Evolutionary conservation across 371 early-diverging fungal genomes (phyloP).

Genomic region (Mucor circinelloides): DNA sequence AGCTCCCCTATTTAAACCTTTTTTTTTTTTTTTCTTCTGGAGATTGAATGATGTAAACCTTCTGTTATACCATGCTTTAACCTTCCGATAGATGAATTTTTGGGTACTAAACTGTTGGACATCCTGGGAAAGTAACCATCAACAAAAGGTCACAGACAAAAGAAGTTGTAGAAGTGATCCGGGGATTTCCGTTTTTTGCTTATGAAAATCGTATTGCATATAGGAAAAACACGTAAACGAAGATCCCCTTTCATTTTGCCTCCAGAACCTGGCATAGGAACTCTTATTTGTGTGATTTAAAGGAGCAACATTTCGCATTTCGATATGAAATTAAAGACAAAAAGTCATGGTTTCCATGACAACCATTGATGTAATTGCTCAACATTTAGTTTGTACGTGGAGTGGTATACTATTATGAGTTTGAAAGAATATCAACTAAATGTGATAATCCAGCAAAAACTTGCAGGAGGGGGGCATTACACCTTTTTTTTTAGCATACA

Average conservation of each 20-base stretch:
- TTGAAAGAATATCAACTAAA: background rate
- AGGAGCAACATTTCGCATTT: background rate
- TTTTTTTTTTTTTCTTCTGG: background rate
- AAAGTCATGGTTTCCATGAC: background rate
- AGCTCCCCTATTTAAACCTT: constrained; percentile 2
- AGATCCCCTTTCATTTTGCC: background rate
- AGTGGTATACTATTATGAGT: background rate
- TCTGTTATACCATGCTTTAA: background rate
- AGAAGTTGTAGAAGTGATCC: constrained; percentile 5
- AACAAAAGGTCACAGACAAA: constrained; percentile 4
- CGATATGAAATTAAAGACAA: background rate
- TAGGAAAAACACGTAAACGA: constrained; percentile 13
- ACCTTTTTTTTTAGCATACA: background rate
- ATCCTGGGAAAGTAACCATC: constrained; percentile 15
- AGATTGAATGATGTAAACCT: constrained; percentile 1
- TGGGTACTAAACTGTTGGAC: background rate
- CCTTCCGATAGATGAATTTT: background rate
- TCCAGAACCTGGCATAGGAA: background rate
- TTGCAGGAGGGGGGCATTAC: background rate
- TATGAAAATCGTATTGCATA: constrained; percentile 10
- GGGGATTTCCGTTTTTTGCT: constrained; percentile 14
- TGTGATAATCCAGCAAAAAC: background rate
- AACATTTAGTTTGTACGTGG: background rate
- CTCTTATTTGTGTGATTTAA: background rate
- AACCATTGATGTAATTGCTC: background rate